phyloP scores from a whole-genome alignment of 768 basidiomycete genomes.

The Boletus rex-veris region DNA sequence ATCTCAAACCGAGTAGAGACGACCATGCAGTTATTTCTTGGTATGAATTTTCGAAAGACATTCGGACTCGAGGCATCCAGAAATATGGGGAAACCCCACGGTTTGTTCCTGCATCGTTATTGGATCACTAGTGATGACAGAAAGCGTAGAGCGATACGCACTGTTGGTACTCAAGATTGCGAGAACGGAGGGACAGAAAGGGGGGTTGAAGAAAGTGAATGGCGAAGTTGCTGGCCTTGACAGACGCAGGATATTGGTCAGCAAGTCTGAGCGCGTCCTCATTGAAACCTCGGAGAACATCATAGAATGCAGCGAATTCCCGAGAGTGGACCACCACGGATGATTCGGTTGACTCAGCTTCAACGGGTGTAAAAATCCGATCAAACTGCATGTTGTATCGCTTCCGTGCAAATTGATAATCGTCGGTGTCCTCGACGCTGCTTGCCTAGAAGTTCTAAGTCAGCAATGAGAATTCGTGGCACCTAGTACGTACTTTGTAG shows the following conservation, averaged over 20 bases:
- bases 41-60: background rate
- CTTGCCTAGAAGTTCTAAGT: no score
- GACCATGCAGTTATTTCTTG: background rate
- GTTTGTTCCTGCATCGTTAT: background rate
- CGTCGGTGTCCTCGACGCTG: no score
- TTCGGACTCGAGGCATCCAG: background rate
- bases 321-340: no score
- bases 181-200: background rate
- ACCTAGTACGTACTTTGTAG: no score
- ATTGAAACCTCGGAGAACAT: background rate
- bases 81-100: background rate
- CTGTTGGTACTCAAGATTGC: background rate
- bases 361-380: no score
- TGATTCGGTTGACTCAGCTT: no score
- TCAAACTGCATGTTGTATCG: no score
- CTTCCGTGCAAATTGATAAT: no score
- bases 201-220: background rate
- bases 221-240: background rate
- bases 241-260: background rate
- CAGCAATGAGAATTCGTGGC: no score
- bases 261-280: background rate
- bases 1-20: background rate
- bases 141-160: background rate
- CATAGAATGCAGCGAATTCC: background rate
- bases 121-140: background rate